phyloP scores from a whole-genome alignment of 345 rosid species.

The Noccaea caerulescens region DNA sequence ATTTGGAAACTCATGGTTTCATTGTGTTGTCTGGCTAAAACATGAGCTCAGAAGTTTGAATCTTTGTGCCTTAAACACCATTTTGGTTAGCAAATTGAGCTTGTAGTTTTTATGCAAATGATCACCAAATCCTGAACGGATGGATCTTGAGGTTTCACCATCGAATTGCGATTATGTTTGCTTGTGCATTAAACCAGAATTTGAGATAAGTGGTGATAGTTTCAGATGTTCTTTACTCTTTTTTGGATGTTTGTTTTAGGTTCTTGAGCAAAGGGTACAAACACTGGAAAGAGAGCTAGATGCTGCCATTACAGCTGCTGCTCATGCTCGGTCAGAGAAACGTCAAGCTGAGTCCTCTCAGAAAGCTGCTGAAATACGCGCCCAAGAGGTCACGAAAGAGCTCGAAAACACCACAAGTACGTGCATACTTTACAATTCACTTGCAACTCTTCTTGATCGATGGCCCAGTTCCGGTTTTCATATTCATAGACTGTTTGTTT shows the following conservation, averaged over 20 bases:
- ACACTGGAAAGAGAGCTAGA: slow-evolving; percentile 94
- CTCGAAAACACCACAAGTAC: slow-evolving; percentile 96
- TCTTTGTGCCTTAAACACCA: slow-evolving; percentile 7
- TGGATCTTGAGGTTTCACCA: slow-evolving; percentile 13
- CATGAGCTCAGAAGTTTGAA: slow-evolving; percentile 6
- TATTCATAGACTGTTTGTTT: neutral
- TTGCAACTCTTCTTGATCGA: neutral
- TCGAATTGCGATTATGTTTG: neutral
- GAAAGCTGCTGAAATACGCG: slow-evolving; percentile 79
- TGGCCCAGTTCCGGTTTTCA: neutral
- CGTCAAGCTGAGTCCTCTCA: slow-evolving; percentile 92
- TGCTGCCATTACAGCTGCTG: slow-evolving; percentile 96
- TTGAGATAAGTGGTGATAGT: slow-evolving; percentile 17
- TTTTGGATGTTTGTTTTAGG: slow-evolving; percentile 47
- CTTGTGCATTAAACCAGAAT: neutral
- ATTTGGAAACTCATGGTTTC: neutral
- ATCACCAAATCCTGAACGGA: slow-evolving; percentile 27
- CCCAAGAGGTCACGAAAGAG: slow-evolving; percentile 79
- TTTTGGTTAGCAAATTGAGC: neutral
- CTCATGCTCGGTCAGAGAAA: slow-evolving; percentile 90
- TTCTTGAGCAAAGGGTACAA: slow-evolving; percentile 95
- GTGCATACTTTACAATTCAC: slow-evolving; percentile 25
- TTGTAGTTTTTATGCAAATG: slow-evolving; percentile 23
- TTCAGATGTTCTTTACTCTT: neutral
- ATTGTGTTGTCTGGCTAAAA: neutral